phyloP scores from a whole-genome alignment of 1,139 yeast genomes.

The Suhomyces choctaworum region DNA sequence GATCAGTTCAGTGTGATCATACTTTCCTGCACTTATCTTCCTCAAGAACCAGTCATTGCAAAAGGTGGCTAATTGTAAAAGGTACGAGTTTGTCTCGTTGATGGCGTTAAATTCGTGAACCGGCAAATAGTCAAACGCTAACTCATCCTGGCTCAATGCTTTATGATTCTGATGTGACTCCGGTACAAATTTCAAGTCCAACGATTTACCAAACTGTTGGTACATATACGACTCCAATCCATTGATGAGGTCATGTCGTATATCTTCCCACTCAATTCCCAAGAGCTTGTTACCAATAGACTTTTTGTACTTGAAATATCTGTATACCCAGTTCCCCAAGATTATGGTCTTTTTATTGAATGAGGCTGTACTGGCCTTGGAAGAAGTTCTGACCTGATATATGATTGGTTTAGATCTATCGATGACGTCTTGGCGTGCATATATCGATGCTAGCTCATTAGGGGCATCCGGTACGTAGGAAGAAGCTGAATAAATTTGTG shows the following conservation, averaged over 20 bases:
- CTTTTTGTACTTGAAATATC: constrained; percentile 43
- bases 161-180: constrained; percentile 8
- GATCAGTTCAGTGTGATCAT: constrained; percentile 4
- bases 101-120: constrained; percentile 37
- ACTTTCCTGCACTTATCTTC: constrained; percentile 6
- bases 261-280: constrained; percentile 50
- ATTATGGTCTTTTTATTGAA: constrained; percentile 29
- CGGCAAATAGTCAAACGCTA: constrained; percentile 31
- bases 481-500: constrained; percentile 3
- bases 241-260: constrained; percentile 39
- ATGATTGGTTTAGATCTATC: constrained; percentile 32
- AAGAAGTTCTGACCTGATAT: constrained; percentile 32
- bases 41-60: constrained; percentile 29
- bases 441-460: constrained; percentile 20
- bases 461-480: constrained; percentile 13
- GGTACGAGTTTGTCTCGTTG: constrained; percentile 34
- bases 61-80: constrained; percentile 29
- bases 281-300: constrained; percentile 39
- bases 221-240: constrained; percentile 41
- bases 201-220: constrained; percentile 35
- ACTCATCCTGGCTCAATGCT: constrained; percentile 14
- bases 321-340: constrained; percentile 35
- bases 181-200: constrained; percentile 9
- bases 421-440: constrained; percentile 24
- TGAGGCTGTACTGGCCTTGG: constrained; percentile 32